Evolutionary conservation across 257 asterid genomes (phyloP), one percentile per base, ranked within the genome.

Genomic region (Solanum commersonii): DNA sequence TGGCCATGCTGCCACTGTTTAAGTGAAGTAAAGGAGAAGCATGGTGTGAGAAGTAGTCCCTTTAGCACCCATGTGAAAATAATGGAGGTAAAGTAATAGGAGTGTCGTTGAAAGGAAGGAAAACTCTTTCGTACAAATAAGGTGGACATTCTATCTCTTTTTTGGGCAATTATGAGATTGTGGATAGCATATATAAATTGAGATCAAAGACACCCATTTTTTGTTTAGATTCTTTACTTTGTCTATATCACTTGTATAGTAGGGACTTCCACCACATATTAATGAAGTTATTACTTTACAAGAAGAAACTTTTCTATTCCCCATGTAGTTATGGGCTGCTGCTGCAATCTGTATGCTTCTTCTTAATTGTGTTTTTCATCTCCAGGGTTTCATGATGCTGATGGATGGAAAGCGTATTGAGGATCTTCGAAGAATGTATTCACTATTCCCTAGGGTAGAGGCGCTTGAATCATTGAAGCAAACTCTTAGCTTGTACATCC

Each of bases 381-480:
- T 74, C 83, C 93, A 97, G 99, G 99, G 99, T 87, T 97, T 97
- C 89, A 89, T 44, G 86, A 88, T 91, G 90, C 92, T 97, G 86
- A 96, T 97, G 99, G 96, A 94, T 91, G 99, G 97, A 67, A 95
- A 95, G 91, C 98, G 99, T 86, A 87, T 92, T 65, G 97, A 93
- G 89, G 99, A 97, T 91, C 98, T 96, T 88, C 98, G 91, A 88
- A 95, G 99, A 92, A 93, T 95, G 97, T 94, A 96, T 86, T 70
- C 68, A 5, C 98, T 96, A 85, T 93, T 95, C 86, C 92, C 93
- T 6, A 95, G 98, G 91, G 97, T 97, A 84, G 91, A 93, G 90
- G 94, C 97, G 84, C 98, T 96, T 18, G 98, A 97, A 91, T 94
- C 95, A 60, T 88, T 96, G 88, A 92, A 95, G 91, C 98, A 91